Conservation (phyloP, 2,329 filamentous ascomycete species). For the Thermoascus crustaceus region DNA sequence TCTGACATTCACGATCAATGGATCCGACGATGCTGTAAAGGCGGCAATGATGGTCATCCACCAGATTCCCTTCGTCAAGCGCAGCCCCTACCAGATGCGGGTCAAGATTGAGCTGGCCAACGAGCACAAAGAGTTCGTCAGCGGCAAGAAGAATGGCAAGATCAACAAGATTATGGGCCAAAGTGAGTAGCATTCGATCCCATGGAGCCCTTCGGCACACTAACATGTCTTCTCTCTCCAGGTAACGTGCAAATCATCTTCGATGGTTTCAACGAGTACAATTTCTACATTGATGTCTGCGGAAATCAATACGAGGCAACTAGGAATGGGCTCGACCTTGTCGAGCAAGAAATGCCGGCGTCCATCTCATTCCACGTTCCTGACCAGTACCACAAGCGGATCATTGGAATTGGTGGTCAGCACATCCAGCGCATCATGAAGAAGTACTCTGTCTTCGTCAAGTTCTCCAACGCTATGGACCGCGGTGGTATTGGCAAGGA, state of each 20-base stretch:
- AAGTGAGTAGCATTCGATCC: too few species aligned
- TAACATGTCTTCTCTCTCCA: slow-evolving; percentile 23
- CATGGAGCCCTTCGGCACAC: too few species aligned
- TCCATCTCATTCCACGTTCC: slow-evolving; percentile 99
- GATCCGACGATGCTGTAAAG: slow-evolving; percentile 93
- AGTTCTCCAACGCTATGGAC: slow-evolving; percentile 99
- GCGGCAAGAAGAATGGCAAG: slow-evolving; percentile 99
- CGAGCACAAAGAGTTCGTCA: slow-evolving; percentile 99
- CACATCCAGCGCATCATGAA: slow-evolving; percentile 99
- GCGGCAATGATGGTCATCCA: slow-evolving; percentile 90
- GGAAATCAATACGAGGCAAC: slow-evolving; percentile 87
- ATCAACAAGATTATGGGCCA: slow-evolving; percentile 99
- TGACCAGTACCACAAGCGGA: slow-evolving; percentile 98
- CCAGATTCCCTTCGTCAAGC: slow-evolving; percentile 79
- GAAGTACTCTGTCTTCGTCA: slow-evolving; percentile 99
- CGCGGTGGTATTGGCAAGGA: slow-evolving; percentile 87
- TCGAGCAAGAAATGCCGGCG: slow-evolving; percentile 98
- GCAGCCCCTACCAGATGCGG: slow-evolving; percentile 82
- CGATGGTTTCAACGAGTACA: slow-evolving; percentile 98
- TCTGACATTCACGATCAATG: slow-evolving; percentile 85
- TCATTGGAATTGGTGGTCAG: slow-evolving; percentile 95
- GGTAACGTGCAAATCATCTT: slow-evolving; percentile 98
- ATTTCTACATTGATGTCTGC: slow-evolving; percentile 98
- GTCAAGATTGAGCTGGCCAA: slow-evolving; percentile 99
- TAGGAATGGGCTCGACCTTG: slow-evolving; percentile 82